A percentile compares a stretch with the other conserved stretches of the same genome.
These are phyloP conservation scores for Scytalidium sp. DNA, from an alignment of 2,329 filamentous ascomycete species.

Conservation along the genomic window DNA sequence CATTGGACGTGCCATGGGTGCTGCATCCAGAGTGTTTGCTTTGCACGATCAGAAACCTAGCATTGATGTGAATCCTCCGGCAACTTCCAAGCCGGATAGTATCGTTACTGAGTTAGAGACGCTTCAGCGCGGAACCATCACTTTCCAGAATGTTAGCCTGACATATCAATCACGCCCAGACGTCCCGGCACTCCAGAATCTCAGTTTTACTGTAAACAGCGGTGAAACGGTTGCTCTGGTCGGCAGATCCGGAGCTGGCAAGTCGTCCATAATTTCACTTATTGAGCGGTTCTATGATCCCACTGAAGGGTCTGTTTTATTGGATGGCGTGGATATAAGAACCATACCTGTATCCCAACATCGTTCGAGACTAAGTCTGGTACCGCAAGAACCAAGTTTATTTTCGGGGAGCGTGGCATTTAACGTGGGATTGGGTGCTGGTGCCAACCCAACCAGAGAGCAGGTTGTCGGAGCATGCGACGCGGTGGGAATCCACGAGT, in stretches of 20 bases:
- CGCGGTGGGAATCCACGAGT: conserved; percentile 68
- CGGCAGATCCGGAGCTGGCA: conserved; percentile 64
- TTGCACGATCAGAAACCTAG: conserved; percentile 39
- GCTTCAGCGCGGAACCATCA: conserved; percentile 32
- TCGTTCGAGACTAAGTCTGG: conserved; percentile 50
- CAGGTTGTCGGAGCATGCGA: conserved; percentile 66
- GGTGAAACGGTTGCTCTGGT: conserved; percentile 63
- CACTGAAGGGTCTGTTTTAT: conserved; percentile 22
- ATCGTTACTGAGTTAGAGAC: background rate
- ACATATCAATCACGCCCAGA: conserved; percentile 62
- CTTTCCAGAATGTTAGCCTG: conserved; percentile 59
- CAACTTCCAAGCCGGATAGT: background rate
- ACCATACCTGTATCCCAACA: conserved; percentile 40
- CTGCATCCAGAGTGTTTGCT: conserved; percentile 55
- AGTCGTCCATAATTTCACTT: conserved; percentile 61
- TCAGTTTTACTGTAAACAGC: conserved; percentile 54
- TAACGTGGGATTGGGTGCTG: conserved; percentile 54
- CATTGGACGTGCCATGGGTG: conserved; percentile 62
- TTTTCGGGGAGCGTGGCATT: conserved; percentile 55
- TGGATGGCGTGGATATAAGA: conserved; percentile 40
- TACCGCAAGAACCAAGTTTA: conserved; percentile 54
- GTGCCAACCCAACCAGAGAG: conserved; percentile 49
- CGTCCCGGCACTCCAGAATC: conserved; percentile 51
- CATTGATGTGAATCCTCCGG: conserved; percentile 25
- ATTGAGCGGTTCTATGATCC: conserved; percentile 50